Percentiles rank a stretch among this genome's conserved stretches.
phyloP scores from a whole-genome alignment of 768 basidiomycete genomes.

The Rhizopogon vinicolor region DNA sequence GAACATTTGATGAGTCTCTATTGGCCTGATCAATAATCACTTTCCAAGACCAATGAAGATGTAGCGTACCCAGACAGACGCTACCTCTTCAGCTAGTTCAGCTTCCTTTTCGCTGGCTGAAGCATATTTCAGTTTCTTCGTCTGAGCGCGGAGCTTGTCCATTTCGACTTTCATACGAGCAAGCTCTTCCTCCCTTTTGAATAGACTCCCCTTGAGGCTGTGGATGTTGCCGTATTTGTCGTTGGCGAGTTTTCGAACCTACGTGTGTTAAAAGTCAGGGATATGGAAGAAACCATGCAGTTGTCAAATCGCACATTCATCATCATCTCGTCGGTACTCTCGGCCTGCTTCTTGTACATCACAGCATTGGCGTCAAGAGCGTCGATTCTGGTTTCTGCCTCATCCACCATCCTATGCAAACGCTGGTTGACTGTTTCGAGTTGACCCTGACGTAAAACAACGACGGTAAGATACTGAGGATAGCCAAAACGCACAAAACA shows the following conservation, averaged over 20 bases:
- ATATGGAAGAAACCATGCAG: not conserved
- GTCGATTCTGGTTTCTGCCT: slow-evolving; percentile 22
- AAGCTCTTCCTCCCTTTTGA: slow-evolving; percentile 42
- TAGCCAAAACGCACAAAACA: not conserved
- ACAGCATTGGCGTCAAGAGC: slow-evolving; percentile 26
- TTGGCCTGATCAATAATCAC: not conserved
- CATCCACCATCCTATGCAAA: slow-evolving; percentile 26
- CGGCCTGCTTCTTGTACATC: slow-evolving; percentile 29
- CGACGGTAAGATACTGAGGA: not conserved
- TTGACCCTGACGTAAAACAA: slow-evolving; percentile 23
- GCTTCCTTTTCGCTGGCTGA: slow-evolving; percentile 27
- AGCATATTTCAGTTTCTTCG: slow-evolving; percentile 36
- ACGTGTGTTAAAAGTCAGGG: not conserved
- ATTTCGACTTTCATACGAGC: slow-evolving; percentile 44
- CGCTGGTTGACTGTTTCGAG: slow-evolving; percentile 43
- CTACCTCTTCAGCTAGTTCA: slow-evolving; percentile 43
- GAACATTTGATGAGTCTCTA: slow-evolving; percentile 87
- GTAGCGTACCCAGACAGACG: slow-evolving; percentile 52
- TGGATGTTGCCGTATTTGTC: slow-evolving; percentile 26
- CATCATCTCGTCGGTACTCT: slow-evolving; percentile 36
- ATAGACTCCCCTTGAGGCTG: slow-evolving; percentile 17
- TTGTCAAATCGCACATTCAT: slow-evolving; percentile 28
- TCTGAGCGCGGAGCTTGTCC: slow-evolving; percentile 43
- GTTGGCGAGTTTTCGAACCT: slow-evolving; percentile 26
- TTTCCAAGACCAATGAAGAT: not conserved